Percentiles rank a stretch among this genome's conserved stretches.
Conservation (phyloP, 1,139 yeast genomes). For the Suhomyces anneliseae region DNA sequence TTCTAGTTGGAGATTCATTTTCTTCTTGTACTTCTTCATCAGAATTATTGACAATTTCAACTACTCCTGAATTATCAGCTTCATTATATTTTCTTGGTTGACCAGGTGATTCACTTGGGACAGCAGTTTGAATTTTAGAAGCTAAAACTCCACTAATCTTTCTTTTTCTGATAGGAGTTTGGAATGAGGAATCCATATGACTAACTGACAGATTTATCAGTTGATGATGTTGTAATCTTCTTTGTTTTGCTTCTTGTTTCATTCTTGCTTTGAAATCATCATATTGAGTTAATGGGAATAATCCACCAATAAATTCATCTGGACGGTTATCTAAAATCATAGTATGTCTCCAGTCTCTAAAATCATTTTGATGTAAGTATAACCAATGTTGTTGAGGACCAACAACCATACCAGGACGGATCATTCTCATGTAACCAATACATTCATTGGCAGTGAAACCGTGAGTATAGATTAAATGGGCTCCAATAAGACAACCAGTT, state of each 20-base stretch:
- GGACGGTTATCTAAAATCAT: slow-evolving; percentile 78
- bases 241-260: slow-evolving; percentile 47
- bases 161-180: slow-evolving; percentile 74
- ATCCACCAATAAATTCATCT: slow-evolving; percentile 74
- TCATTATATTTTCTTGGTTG: slow-evolving; percentile 81
- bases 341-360: slow-evolving; percentile 93
- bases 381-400: slow-evolving; percentile 99
- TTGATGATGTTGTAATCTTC: slow-evolving; percentile 37
- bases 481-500: slow-evolving; percentile 97
- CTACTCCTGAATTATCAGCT: slow-evolving; percentile 25
- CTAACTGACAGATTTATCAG: slow-evolving; percentile 30
- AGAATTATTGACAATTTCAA: slow-evolving; percentile 38
- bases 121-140: slow-evolving; percentile 68
- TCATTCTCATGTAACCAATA: slow-evolving; percentile 92
- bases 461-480: slow-evolving; percentile 91
- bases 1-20: slow-evolving; percentile 24
- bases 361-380: slow-evolving; percentile 91
- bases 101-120: slow-evolving; percentile 93
- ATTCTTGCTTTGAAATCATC: slow-evolving; percentile 52
- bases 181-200: slow-evolving; percentile 47
- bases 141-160: slow-evolving; percentile 70
- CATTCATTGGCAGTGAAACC: slow-evolving; percentile 97
- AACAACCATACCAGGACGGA: slow-evolving; percentile 98
- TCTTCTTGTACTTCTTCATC: slow-evolving; percentile 29
- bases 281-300: slow-evolving; percentile 65